Conservation (phyloP, 1,139 yeast species). For the Diutina rugosa region DNA sequence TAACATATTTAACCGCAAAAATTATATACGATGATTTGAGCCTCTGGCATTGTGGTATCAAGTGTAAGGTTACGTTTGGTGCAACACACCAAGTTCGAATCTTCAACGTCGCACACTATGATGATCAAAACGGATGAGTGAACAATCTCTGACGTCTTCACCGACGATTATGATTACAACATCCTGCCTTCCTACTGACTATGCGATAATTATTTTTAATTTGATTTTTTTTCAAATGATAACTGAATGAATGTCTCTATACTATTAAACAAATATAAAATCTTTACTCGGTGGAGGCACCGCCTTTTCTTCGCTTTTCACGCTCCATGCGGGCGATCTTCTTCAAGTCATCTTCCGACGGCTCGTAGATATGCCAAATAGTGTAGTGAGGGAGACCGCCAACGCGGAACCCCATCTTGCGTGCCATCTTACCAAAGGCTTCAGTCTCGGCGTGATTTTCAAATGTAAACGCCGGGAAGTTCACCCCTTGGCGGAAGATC, state of each 20-base stretch:
- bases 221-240: background rate
- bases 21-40: background rate
- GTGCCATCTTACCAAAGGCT: slow-evolving; percentile 84
- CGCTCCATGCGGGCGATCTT: slow-evolving; percentile 51
- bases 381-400: slow-evolving; percentile 87
- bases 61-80: background rate
- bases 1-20: background rate
- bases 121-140: slow-evolving; percentile 2
- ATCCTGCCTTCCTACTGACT: slow-evolving; percentile 2
- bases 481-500: slow-evolving; percentile 72
- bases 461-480: slow-evolving; percentile 82
- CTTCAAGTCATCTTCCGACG: slow-evolving; percentile 80
- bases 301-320: slow-evolving; percentile 1
- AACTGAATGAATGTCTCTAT: background rate
- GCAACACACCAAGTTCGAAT: background rate
- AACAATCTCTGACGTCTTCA: slow-evolving; percentile 2
- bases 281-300: background rate
- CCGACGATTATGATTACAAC: slow-evolving; percentile 2
- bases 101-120: background rate
- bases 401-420: slow-evolving; percentile 64
- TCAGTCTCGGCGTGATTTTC: slow-evolving; percentile 88
- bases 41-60: background rate
- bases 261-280: background rate
- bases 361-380: slow-evolving; percentile 80
- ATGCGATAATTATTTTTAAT: background rate